Evolutionary conservation across 2,329 filamentous ascomycete genomes (phyloP), one percentile per base, ranked within the genome.

Genomic region (Botrytis tulipae): DNA sequence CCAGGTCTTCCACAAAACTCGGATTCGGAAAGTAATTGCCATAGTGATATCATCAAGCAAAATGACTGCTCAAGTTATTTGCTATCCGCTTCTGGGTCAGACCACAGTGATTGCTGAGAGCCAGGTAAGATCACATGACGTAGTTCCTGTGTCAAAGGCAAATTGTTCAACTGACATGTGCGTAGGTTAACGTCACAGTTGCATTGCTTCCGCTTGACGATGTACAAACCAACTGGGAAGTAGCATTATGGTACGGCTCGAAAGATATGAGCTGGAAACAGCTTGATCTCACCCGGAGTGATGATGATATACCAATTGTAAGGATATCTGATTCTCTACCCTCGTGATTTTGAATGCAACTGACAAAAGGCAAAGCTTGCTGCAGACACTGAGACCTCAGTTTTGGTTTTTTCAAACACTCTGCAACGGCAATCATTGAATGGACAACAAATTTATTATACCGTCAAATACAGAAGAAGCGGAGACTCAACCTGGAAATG

Each of bases 181-280:
- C 25, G 10, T 44, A 72, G 62, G 22, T 72, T 16, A 22, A 42
- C 18, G 35, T 72, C 22, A 72, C 70, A n/a, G 62, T 72, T 35
- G 62, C 32, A 10, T 40, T 68, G 9, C n/a, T 48, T 59, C 70
- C 62, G 14, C 14, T 48, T 2, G 16, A 40, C 32, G 70, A 5
- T 63, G 42, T 22, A 29, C 42, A 71, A 10, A 37, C 22, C 10
- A 25, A 57, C 12, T 73, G 71, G 71, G 71, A 70, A 9, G 71
- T 62, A 16, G 71, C 65, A 29, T 5, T 73, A 8, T 73, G 71
- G 71, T 54, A 73, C 35, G 44, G 63, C 18, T 9, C 25, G 8
- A 18, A 51, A 18, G 25, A 51, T 22, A 46, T 60, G 42, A 46
- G 22, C 22, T 73, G 71, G 71, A 29, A 35, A 25, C 65, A 73